Evolutionary conservation across 2,329 filamentous ascomycete genomes (phyloP), one percentile per base, ranked within the genome.

Genomic region (Phaeophleospora eucalypticola): DNA sequence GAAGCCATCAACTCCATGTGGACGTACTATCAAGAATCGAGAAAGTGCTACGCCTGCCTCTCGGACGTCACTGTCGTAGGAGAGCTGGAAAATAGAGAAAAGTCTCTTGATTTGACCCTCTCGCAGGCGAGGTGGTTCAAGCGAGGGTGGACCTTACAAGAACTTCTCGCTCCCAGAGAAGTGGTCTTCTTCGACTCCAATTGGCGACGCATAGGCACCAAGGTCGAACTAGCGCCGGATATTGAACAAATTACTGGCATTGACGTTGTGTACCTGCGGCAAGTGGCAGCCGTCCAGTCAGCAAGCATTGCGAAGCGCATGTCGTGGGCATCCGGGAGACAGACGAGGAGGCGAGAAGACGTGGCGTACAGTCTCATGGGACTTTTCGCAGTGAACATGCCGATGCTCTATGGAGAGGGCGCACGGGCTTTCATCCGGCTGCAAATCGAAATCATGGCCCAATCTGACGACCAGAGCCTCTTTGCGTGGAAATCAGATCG

Each of bases 321-420:
- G 52, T 41, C 21, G 8, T 53, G 52, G 52, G 50, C 40, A 14
- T 17, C 46, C 20, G 1, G 12, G 1, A 40, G 52, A 6, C 2
- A 20, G 3, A 55, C 51, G 3, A 51, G 47, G n/a, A 32, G 63
- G 2, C 3, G 41, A 0, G 72, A 75, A 37, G 73, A 75, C 33
- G 59, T 63, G n/a, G 70, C 70, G 0, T 76, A 75, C 36, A 73
- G 63, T 4, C 57, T 76, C 0, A 47, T 75, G 3, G 72, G 72
- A 0, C 59, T 75, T 0, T 75, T 75, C 20, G 59, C 59, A 1
- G 61, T 75, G 21, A 65, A 69, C 20, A 71, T 75, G 66, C 65
- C 71, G 0, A 48, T 74, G 2, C 40, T 74, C 0, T 75, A 75
- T 42, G 72, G 71, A 0, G 61, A 63, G 39, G 58, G 57, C 4